Base-by-base conservation (phyloP, 768 basidiomycete species). In the Lentinula detonsa region DNA sequence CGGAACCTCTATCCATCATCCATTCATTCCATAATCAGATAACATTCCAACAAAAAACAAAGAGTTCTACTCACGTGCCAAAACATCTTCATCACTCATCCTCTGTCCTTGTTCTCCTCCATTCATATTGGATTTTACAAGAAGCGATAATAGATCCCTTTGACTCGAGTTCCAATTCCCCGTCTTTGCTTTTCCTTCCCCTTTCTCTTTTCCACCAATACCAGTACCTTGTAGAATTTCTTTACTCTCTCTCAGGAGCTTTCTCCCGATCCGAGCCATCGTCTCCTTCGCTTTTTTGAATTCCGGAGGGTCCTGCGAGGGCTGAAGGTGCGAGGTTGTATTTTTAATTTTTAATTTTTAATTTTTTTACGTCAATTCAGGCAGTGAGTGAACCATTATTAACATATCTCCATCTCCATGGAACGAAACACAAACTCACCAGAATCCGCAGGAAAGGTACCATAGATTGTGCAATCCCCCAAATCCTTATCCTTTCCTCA, bases 101-200 rank as follows among this genome's bases (percentile, higher is more conserved):
- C 74, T 73, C 67, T 87, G 85, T 49, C 80, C 79, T 0, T 81
- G 79, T 4, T 86, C 64, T 66, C 90, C 85, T 1, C 78, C 80
- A 0, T 84, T 80, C 73, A 85, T 80, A 67, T 90, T 90, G 3
- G 87, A 87, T 61, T 78, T 77, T 46, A 89, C 73, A 3, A 90
- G 74, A 31, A 88, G 65, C 0, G 83, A 84, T 3, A 90, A 73
- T 3, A 90, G 67, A 71, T 89, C 87, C 16, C 83, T 78, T 5
- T 65, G 33, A 28, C 28, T 28, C 28, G 28, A 28, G 71, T 72
- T 75, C 69, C 67, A 70, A 7, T 68, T 69, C 28, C 72, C 67
- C 3, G 64, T 68, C 40, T 64, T 68, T 45, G 49, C 16, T 40
- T 15, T 28, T 28, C 28, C 3, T 28, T 28, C 28, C 3, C 28